Base-by-base conservation (phyloP, 75 land plant genomes). In the Sequoia sempervirens region DNA sequence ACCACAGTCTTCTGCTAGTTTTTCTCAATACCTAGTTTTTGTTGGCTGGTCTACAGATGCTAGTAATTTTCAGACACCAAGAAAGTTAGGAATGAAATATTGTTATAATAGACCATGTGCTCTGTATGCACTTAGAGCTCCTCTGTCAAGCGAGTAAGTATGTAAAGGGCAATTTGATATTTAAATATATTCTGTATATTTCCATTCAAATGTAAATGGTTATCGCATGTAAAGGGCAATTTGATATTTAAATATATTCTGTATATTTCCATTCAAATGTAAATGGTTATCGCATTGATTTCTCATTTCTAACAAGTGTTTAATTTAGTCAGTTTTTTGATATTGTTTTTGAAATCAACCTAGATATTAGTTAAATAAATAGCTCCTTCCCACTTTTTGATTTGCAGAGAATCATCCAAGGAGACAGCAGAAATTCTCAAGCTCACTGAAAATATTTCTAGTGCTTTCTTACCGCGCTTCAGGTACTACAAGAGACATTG, bases 61-160 rank as follows among this genome's bases (percentile, higher is more conserved):
- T 50, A 82, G 81, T 68, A 85, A 87, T 53, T 85, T 80, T 28
- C 79, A 84, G 37, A 84, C 89, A 12, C 18, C 86, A 76, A 88
- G 98, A 85, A 97, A 94, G 88, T 91, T 97, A 82, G 99, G 99
- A 40, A 96, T 97, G 46, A 97, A 91, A 72, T 97, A 97, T 79
- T 97, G 98, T 81, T 94, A 90, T 79, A 96, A 97, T 52, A 90
- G 99, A 82, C 96, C 98, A 43, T 97, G 99, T 86, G 92, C 92
- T 32, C 86, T 97, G 52, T 97, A 97, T 84, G 92, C 91, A 81
- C 84, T 94, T 45, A 84, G 68, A 73, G 85, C 85, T 45, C 92
- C 93, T 81, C 80, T 84, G n/a, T 34, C 40, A 17, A 36, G 54
- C 46, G 30, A 13, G 82, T 81, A 78, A 41, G 80, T 41, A n/a